Base-by-base conservation (phyloP, 768 basidiomycete genomes). In the Pulveroboletus ravenelii region DNA sequence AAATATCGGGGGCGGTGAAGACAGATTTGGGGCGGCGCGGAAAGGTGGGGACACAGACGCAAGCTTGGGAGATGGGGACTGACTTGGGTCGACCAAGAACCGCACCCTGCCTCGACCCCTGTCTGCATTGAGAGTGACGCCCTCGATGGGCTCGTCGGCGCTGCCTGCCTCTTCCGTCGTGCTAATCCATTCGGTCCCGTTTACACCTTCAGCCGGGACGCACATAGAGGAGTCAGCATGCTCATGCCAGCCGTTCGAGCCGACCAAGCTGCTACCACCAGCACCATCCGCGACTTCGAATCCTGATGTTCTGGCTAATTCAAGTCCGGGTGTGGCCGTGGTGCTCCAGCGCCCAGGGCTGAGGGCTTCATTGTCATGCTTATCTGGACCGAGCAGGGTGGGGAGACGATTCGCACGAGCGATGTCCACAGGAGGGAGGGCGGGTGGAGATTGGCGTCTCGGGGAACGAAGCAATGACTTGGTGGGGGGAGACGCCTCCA, bases 281-380 rank as follows among this genome's bases (percentile, higher is more conserved):
- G 48, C 27, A 46, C 51, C 59, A 9, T 43, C 48, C 3, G n/a
- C 53, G 30, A 56, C 46, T 0, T 41, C 72, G 54, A 53, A 50
- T 51, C 67, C 48, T 48, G 51, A 35, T 18, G 50, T 40, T 47
- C 48, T 47, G 41, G 54, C 41, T 15, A 60, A 46, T 37, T 64
- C 72, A 40, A 76, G 71, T 1, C 89, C 89, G 4, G 89, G 87
- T 0, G 89, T 89, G 5, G 87, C 87, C 12, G 78, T 76, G 0
- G 84, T 89, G 56, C 85, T 88, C 89, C 88, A 90, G 37, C 72
- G 74, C 3, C 79, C 82, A 25, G 82, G 80, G 15, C 73, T 80
- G 13, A 70, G 66, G 5, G 39, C 58, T n/a, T 60, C 64, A 41
- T 55, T 74, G 62, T 52, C 66, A 55, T 62, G 64, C 50, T 54